These are phyloP conservation scores for Paramecium sexaurelia DNA, from an alignment of 73 alveolate species.

Conservation along the genomic window DNA sequence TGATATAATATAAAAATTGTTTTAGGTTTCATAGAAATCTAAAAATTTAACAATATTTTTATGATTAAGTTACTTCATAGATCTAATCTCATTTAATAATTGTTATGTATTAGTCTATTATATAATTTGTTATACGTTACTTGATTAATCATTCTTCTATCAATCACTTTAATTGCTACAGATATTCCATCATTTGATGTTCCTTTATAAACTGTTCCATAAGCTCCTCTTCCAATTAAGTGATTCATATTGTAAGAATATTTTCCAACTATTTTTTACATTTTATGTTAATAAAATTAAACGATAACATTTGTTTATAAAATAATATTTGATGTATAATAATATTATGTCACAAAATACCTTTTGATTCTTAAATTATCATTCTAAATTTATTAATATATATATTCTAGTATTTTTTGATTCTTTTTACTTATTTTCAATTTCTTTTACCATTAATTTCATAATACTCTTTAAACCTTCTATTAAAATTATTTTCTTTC, in stretches of 20 bases:
- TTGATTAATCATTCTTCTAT: conserved; percentile 31
- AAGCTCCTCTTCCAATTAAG: conserved; percentile 35
- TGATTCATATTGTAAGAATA: conserved; percentile 38
- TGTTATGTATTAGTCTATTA: not conserved
- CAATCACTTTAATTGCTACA: conserved; percentile 29
- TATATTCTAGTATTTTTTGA: not conserved
- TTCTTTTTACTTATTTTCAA: not conserved
- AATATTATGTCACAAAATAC: not conserved
- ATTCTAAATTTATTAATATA: not conserved
- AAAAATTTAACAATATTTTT: conserved; percentile 21
- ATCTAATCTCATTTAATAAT: conserved; percentile 30
- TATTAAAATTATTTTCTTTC: not conserved
- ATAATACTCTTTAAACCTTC: not conserved
- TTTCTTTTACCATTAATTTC: not conserved
- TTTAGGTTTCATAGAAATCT: conserved; percentile 41
- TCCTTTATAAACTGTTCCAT: conserved; percentile 47
- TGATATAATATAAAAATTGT: conserved; percentile 34
- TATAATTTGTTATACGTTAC: not conserved
- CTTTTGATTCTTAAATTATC: not conserved
- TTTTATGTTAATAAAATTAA: not conserved
- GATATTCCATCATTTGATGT: not conserved
- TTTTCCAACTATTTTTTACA: conserved; percentile 30
- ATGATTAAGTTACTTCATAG: conserved; percentile 49
- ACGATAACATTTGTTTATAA: not conserved
- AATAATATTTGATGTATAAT: not conserved